Base-by-base conservation (phyloP, 768 basidiomycete species). In the Leccinum subgranulosum region DNA sequence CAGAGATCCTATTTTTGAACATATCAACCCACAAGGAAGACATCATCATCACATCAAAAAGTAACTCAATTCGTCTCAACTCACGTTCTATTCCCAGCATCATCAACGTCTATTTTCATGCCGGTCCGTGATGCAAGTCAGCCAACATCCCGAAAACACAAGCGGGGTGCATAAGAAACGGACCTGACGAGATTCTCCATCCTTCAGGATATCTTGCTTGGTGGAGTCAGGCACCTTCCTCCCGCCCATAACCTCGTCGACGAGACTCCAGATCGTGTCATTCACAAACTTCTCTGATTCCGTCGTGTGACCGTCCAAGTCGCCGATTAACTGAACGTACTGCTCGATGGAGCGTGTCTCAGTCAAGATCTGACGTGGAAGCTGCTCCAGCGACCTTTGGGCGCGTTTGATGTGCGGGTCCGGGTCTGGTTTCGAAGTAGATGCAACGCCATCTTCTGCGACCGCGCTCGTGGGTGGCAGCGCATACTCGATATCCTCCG, bases 31-130 rank as follows among this genome's bases (percentile, higher is more conserved):
- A 36, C 36, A 17, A 17, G 25, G 25, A 23, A 36, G 15, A 36
- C 17, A 6, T 17, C n/a, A n/a, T n/a, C 36, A 36, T 17, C 17
- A 8, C 7, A 17, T 36, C 17, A 34, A 34, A 25, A 25, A 25
- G 25, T 4, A 0, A 25, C 2, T 25, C 25, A 25, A 25, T 25
- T 25, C 2, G 25, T 25, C 25, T 25, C 25, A 25, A 25, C 25
- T 25, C 25, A 27, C 79, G 75, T 65, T 82, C 80, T 19, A 82
- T 70, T 36, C 75, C 77, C 17, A 82, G 65, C 64, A 75, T 67
- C 61, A 81, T 70, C 21, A 81, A 52, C 3, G 72, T 75, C 81
- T 81, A 49, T 8, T 39, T 10, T 2, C 15, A 23, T 31, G 15
- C 34, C 21, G 46, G 4, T 19, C 21, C 21, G 6, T 17, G 10